Evolutionary conservation across 345 rosid species (phyloP), one percentile per base, ranked within the genome.

Genomic region (Salix exigua): DNA sequence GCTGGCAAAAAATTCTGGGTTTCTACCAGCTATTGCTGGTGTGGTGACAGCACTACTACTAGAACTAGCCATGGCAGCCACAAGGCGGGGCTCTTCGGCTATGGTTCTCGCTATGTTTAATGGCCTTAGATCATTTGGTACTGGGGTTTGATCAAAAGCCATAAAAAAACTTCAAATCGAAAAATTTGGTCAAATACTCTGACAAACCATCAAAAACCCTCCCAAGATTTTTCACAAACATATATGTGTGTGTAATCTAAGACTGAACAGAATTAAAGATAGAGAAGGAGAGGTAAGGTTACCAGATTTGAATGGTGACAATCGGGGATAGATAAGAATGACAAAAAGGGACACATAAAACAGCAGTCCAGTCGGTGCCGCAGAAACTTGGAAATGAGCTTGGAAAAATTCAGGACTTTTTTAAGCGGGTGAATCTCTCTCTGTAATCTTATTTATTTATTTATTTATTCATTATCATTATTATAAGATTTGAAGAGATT

Each of bases 111-210:
- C 81, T 61, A 86, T 71, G 74, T 86, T 84, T 62, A 87, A 44
- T 12, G 86, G 92, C 66, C 86, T 76, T 25, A 79, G 86, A 73
- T 89, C 93, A 38, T 80, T 80, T 4, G 89, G 86, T 2, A 79
- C 55, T 6, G 84, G 82, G 76, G 77, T 87, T 33, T 86, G 91
- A 85, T 91, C 96, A 84, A 85, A 87, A 62, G 90, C 96, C 93
- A 91, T 89, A 46, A 28, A 61, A 71, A 62, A 66, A 64, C 16
- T 66, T 66, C 23, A 7, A 77, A 66, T 53, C 31, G 30, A n/a
- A 3, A 61, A 63, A 58, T 71, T 82, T 81, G 73, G 50, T 3
- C 42, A 1, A 44, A 50, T 77, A 21, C 19, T 64, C 65, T 6
- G n/a, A 58, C 21, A 63, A 80, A 2, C 75, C 30, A 25, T 1